phyloP scores from a whole-genome alignment of 2,329 filamentous ascomycete species.

The Talaromyces sp. region DNA sequence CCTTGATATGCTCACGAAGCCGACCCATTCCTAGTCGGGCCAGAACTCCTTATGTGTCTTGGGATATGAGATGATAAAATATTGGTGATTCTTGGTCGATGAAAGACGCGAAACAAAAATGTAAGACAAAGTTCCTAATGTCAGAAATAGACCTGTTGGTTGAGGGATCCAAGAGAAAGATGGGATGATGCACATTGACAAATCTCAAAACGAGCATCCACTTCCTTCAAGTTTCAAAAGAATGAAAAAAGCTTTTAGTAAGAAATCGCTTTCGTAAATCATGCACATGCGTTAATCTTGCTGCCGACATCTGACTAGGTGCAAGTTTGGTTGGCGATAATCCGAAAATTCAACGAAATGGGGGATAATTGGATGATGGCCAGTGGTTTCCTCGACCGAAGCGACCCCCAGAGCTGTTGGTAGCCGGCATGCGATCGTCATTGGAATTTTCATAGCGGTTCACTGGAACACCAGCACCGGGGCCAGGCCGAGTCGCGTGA shows the following conservation, averaged over 20 bases:
- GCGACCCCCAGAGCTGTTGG: constrained; percentile 37
- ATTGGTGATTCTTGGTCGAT: constrained; percentile 19
- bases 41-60: constrained; percentile 17
- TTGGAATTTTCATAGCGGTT: constrained; percentile 53
- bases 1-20: constrained; percentile 20
- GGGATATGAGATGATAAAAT: constrained; percentile 25
- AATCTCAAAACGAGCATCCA: constrained; percentile 18
- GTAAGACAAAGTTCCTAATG: constrained; percentile 13
- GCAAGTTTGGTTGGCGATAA: not conserved
- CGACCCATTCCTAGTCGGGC: constrained; percentile 8
- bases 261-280: constrained; percentile 9
- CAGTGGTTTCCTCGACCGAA: constrained; percentile 34
- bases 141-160: constrained; percentile 8
- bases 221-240: constrained; percentile 20
- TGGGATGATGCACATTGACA: constrained; percentile 18
- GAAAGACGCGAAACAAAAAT: constrained; percentile 22
- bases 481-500: constrained; percentile 80
- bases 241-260: constrained; percentile 19
- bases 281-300: constrained; percentile 6
- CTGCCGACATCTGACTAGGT: constrained; percentile 11
- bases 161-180: constrained; percentile 23
- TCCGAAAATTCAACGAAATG: constrained; percentile 27
- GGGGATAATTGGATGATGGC: constrained; percentile 30
- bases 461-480: constrained; percentile 67
- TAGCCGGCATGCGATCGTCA: constrained; percentile 31